These are phyloP conservation scores for Fusarium nematophilum DNA, from an alignment of 2,329 filamentous ascomycete genomes.

Conservation along the genomic window DNA sequence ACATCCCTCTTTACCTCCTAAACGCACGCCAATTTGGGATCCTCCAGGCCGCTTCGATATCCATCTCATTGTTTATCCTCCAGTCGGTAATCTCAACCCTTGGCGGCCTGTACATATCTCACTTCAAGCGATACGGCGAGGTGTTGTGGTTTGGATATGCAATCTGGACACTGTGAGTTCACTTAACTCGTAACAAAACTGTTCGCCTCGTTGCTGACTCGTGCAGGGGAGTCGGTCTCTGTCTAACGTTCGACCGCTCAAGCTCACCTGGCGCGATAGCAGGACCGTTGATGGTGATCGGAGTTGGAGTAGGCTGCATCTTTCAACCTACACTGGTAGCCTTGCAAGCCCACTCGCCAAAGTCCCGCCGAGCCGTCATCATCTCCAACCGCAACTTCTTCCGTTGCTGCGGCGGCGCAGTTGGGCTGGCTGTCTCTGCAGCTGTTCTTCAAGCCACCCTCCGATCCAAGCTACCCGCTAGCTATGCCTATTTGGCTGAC, in stretches of 20 bases:
- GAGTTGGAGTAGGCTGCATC: conserved; percentile 63
- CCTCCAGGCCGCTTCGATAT: conserved; percentile 62
- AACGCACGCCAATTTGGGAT: conserved; percentile 57
- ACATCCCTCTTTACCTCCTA: conserved; percentile 71
- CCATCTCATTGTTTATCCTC: conserved; percentile 59
- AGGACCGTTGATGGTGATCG: conserved; percentile 59
- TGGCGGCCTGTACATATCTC: conserved; percentile 68
- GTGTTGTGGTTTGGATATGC: conserved; percentile 61
- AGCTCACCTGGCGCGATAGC: conserved; percentile 61
- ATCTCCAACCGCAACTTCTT: conserved; percentile 73
- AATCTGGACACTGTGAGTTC: conserved; percentile 49
- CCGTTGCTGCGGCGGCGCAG: conserved; percentile 66
- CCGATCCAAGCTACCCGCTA: conserved; percentile 40
- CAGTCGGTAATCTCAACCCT: conserved; percentile 60
- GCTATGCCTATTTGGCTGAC: too few relatives aligned
- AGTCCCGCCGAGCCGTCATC: conserved; percentile 69
- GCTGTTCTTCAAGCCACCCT: conserved; percentile 56
- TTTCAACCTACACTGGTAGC: conserved; percentile 65
- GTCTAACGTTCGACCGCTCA: conserved; percentile 58
- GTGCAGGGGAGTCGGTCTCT: conserved; percentile 60
- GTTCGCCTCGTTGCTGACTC: too few relatives aligned
- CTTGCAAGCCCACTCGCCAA: conserved; percentile 66
- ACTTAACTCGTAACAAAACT: too few relatives aligned
- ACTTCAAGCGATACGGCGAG: conserved; percentile 67
- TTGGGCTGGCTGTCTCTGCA: conserved; percentile 68